Percentiles rank a stretch among this genome's conserved stretches.
Evolutionary conservation across 495 filamentous ascomycete genomes (phyloP).

Genomic region (Neurospora sp.): DNA sequence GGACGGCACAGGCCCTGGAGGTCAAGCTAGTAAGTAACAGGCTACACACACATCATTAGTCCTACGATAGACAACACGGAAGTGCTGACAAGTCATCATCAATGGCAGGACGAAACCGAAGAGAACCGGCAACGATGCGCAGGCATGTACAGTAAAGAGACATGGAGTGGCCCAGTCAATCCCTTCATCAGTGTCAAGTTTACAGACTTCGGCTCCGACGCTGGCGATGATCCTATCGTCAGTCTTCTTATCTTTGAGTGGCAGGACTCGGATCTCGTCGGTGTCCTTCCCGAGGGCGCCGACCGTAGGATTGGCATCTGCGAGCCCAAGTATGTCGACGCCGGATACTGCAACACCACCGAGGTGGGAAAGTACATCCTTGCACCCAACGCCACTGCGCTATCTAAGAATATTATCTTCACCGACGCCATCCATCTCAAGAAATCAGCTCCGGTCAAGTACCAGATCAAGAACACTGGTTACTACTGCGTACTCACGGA

Average conservation of each 20-base stretch:
- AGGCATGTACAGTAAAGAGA: constrained; percentile 89
- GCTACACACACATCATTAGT: not conserved
- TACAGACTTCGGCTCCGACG: constrained; percentile 45
- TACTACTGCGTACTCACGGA: constrained; percentile 91
- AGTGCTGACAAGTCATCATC: not conserved
- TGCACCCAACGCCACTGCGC: constrained; percentile 56
- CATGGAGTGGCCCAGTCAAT: constrained; percentile 82
- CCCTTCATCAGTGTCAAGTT: constrained; percentile 86
- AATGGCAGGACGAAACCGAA: constrained; percentile 57
- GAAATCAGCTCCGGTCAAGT: constrained; percentile 61
- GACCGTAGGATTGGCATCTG: constrained; percentile 64
- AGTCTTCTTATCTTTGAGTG: constrained; percentile 93
- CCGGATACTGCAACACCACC: constrained; percentile 56
- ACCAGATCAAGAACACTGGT: constrained; percentile 75
- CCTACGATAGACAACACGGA: not conserved
- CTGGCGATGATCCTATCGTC: constrained; percentile 58
- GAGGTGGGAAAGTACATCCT: constrained; percentile 83
- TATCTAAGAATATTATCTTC: constrained; percentile 58
- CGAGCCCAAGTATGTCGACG: constrained; percentile 54
- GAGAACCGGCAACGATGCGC: constrained; percentile 79
- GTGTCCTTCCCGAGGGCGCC: constrained; percentile 32
- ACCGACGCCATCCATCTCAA: constrained; percentile 78
- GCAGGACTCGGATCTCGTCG: constrained; percentile 71
- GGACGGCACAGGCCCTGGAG: constrained; percentile 53
- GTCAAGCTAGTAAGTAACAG: constrained; percentile 38